Evolutionary conservation across 2,329 filamentous ascomycete species (phyloP).

Genomic region (Ustulina deusta): DNA sequence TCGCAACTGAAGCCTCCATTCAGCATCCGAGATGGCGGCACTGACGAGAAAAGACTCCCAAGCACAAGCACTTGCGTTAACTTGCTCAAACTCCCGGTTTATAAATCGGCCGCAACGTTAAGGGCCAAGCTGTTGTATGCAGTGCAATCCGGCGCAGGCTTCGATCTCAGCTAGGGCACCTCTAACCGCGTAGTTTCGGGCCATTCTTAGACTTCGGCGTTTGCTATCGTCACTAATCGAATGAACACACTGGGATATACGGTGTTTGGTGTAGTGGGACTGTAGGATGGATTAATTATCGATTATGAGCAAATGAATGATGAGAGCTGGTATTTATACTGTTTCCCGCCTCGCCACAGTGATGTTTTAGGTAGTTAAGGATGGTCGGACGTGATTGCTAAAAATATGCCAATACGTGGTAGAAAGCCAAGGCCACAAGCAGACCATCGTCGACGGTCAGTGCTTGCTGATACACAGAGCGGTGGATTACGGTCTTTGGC

Average conservation of each 20-base stretch:
- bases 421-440: neutral
- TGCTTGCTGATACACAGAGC: neutral
- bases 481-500: neutral
- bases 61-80: conserved; percentile 98
- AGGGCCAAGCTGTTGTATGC: conserved; percentile 89
- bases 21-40: conserved; percentile 86
- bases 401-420: neutral
- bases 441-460: neutral
- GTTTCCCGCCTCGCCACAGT: neutral
- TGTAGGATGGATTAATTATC: conserved; percentile 11
- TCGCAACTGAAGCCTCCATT: conserved; percentile 86
- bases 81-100: conserved; percentile 89
- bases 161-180: conserved; percentile 75
- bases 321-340: neutral
- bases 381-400: neutral
- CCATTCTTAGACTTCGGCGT: neutral
- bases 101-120: conserved; percentile 73
- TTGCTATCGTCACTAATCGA: neutral
- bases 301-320: conserved; percentile 20
- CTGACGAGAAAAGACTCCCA: conserved; percentile 81
- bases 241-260: neutral
- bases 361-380: neutral
- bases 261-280: conserved; percentile 5
- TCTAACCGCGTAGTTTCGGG: neutral
- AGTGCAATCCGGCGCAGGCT: conserved; percentile 89